These are phyloP conservation scores for Penicillium sp. DNA, from an alignment of 2,329 filamentous ascomycete species.

Conservation along the genomic window DNA sequence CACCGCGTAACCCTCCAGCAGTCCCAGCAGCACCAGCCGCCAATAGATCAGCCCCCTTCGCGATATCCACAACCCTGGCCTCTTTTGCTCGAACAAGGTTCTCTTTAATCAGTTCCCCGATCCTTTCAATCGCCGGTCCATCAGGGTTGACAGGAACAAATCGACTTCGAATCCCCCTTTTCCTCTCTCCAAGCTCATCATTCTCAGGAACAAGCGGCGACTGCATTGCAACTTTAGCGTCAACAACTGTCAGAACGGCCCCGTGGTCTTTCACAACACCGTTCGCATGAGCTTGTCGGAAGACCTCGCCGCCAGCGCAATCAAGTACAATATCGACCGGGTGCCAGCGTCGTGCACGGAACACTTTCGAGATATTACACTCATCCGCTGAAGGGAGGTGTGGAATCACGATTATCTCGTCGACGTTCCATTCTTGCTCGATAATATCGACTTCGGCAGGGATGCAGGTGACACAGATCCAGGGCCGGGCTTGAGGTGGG, in stretches of 20 bases:
- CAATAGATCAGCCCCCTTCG: conserved; percentile 37
- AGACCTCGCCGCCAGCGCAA: conserved; percentile 36
- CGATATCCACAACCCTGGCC: conserved; percentile 35
- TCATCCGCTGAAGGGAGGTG: conserved; percentile 24
- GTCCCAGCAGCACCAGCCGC: conserved; percentile 30
- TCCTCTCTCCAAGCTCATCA: conserved; percentile 20
- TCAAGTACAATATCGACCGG: conserved; percentile 46
- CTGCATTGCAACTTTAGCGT: conserved; percentile 27
- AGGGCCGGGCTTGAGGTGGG: conserved; percentile 26
- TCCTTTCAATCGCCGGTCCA: conserved; percentile 32
- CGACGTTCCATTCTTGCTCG: conserved; percentile 30
- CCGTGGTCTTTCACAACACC: conserved; percentile 37
- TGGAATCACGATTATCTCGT: conserved; percentile 36
- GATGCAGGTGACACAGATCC: conserved; percentile 42
- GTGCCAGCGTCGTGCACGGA: conserved; percentile 32
- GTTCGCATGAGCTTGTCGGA: conserved; percentile 35
- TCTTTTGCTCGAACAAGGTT: conserved; percentile 36
- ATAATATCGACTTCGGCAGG: conserved; percentile 29
- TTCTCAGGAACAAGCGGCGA: conserved; percentile 11
- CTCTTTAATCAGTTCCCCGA: conserved; percentile 38
- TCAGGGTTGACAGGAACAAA: conserved; percentile 43
- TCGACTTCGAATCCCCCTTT: conserved; percentile 29
- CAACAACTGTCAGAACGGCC: conserved; percentile 37
- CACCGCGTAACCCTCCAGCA: conserved; percentile 28
- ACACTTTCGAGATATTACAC: conserved; percentile 34